A percentile compares a stretch with the other conserved stretches of the same genome.
phyloP scores from a whole-genome alignment of 2,329 filamentous ascomycete species.

The Nothopassalora personata region DNA sequence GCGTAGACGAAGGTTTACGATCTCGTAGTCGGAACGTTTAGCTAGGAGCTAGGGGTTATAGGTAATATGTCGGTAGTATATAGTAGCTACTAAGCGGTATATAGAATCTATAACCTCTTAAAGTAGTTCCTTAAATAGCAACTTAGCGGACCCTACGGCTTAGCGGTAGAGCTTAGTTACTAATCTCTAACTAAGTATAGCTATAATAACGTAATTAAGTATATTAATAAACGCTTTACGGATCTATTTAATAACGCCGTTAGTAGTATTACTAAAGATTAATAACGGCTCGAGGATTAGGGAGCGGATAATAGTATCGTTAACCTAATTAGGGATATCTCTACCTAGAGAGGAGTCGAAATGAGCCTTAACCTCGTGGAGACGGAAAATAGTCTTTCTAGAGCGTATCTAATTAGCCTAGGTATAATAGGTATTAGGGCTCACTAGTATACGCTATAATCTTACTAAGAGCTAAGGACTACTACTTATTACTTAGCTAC shows the following conservation, averaged over 20 bases:
- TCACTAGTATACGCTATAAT: background rate
- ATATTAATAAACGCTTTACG: constrained; percentile 21
- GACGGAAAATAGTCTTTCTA: constrained; percentile 29
- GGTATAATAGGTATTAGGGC: background rate
- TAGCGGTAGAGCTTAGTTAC: constrained; percentile 30
- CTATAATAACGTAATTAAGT: constrained; percentile 14
- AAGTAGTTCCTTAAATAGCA: constrained; percentile 27
- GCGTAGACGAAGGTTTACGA: too few relatives aligned
- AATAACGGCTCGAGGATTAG: constrained; percentile 29
- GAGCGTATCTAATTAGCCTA: background rate
- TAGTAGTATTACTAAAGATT: constrained; percentile 29
- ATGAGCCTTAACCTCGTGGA: constrained; percentile 30
- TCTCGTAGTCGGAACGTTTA: too few relatives aligned
- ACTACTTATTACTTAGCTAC: background rate
- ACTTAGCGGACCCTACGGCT: constrained; percentile 24
- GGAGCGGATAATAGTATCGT: background rate
- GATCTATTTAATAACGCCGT: constrained; percentile 29
- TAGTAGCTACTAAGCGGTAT: constrained; percentile 26
- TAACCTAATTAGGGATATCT: constrained; percentile 27
- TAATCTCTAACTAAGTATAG: constrained; percentile 28
- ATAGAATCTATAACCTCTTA: constrained; percentile 25
- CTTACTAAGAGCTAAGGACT: background rate
- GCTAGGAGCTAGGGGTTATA: too few relatives aligned
- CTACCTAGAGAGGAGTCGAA: constrained; percentile 27
- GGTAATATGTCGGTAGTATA: constrained; percentile 35